Evolutionary conservation across 192 early-diverging fungal genomes (phyloP), one percentile per base, ranked within the genome.

Genomic region (Mortierella alpina): DNA sequence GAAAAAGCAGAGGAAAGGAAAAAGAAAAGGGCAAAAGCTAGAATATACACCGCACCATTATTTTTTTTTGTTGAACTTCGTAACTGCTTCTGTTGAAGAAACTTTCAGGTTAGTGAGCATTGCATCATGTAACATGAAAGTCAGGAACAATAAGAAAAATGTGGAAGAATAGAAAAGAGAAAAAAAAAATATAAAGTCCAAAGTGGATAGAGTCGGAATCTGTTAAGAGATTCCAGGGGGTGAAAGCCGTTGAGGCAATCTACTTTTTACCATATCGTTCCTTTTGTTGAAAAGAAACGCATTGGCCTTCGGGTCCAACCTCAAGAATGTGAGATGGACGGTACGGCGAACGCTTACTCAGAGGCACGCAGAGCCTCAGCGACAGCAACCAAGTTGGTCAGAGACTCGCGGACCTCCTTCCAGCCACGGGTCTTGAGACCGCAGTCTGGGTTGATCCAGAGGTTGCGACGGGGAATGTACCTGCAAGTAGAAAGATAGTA

Each of bases 401-500:
- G 83, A 12, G 95, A 92, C 77, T 89, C 89, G 83, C 96, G 90
- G 71, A 94, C 94, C 87, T 99, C 97, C 95, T 91, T 68, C 97
- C 97, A 99, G 52, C 93, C 95, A 83, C 97, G 93, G 51, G 97
- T 96, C 91, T 98, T 94, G 65, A 99, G 89, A 62, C 97, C 97
- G 83, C 97, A 99, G 86, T 99, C 97, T 40, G 97, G 97, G 91
- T 98, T 98, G 72, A 95, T 91, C 97, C 97, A 98, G 18, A 98
- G 82, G 63, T 93, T 88, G 49, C 93, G 86, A 31, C 86, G 80
- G 31, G 93, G 88, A 31, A 99, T 85, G 88, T 96, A 95, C 86
- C 92, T 91, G 44, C 41, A 14, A n/a, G 20, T 17, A 18, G 57
- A 46, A 22, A 18, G n/a, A 66, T 13, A 54, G 1, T 1, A 48